Evolutionary conservation across 179 eudicot genomes (phyloP), one percentile per base, ranked within the genome.

Genomic region (Gypsophila paniculata): DNA sequence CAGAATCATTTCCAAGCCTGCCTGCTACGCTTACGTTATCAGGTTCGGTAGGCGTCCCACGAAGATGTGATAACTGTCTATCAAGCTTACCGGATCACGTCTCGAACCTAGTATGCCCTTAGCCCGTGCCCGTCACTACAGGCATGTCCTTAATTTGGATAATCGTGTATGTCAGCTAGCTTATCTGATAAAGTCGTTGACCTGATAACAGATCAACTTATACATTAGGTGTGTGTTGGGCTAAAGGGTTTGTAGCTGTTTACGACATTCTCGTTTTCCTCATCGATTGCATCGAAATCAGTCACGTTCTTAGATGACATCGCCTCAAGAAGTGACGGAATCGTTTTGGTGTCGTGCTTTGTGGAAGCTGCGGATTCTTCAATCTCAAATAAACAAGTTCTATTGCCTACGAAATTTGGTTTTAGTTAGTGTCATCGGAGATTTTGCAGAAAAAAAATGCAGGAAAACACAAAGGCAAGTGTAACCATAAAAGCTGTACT

Each of bases 11-110:
- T 0, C 51, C 51, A 64, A 64, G 49, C 61, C 72, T 61, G 44
- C 77, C n/a, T 69, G 17, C 32, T 3, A 14, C 10, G 55, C 52
- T 76, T 84, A 19, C 75, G 74, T 68, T n/a, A n/a, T 76, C 83
- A 23, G 75, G 73, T 70, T 87, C 88, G 23, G 73, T 63, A 8
- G 80, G 81, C 72, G 44, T 86, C 57, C 96, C 96, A 42, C 87
- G 68, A 64, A 64, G 49, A 19, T 64, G 70, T 6, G 96, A 84
- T 8, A 92, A 3, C 62, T 90, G 90, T 52, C 90, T 83, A 82
- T 92, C 98, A 3, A 91, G 84, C 67, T 71, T 86, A 5, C 97
- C 96, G n/a, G 97, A 88, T 87, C 89, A 83, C 5, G 97, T 91
- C 66, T 88, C 87, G 53, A 68, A 91, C 76, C 88, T 75, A 12